Base-by-base conservation (phyloP, 140 eudicot genomes). In the Senecio squalidus region DNA sequence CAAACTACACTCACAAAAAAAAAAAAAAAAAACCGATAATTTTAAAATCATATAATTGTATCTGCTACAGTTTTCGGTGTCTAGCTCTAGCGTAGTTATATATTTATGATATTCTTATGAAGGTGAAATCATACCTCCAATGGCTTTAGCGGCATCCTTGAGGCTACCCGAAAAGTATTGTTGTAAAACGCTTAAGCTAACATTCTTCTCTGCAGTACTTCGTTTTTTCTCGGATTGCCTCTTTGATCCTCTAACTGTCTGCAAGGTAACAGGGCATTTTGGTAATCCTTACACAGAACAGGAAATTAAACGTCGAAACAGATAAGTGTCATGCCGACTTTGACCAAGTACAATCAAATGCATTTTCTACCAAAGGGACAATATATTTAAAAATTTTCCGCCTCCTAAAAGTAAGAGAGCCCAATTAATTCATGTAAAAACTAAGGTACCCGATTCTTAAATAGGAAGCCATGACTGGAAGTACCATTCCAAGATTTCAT, bases 151-250 rank as follows among this genome's bases (percentile, higher is more conserved):
- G 71, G 98, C 98, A 80, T 92, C 95, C 72, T 87, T 92, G 5
- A 92, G 93, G 78, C 98, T 92, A 30, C 98, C 98, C 17, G 96
- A 81, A 61, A 92, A 92, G 70, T 87, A 84, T 60, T 87, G 96
- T 60, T 92, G 96, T 60, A 91, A 81, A 33, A 86, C 96, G 66
- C 76, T 78, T 49, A 86, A 77, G 53, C 98, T 86, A 26, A 91
- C 98, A 65, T 73, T 79, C 64, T 87, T 91, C 74, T 91, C 98
- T 9, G 94, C 78, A 11, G 82, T 76, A 62, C 84, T 91, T 69
- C 96, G 70, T 53, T 79, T 91, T 76, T 81, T 86, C 68, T 86
- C 96, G 5, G 64, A 44, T 38, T 51, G 82, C 48, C 72, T 78
- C 68, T 55, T 83, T 40, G 88, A 44, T 52, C 78, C 82, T 64